These are phyloP conservation scores for Symmetrospora coprosmae DNA, from an alignment of 768 basidiomycete genomes.

Conservation along the genomic window DNA sequence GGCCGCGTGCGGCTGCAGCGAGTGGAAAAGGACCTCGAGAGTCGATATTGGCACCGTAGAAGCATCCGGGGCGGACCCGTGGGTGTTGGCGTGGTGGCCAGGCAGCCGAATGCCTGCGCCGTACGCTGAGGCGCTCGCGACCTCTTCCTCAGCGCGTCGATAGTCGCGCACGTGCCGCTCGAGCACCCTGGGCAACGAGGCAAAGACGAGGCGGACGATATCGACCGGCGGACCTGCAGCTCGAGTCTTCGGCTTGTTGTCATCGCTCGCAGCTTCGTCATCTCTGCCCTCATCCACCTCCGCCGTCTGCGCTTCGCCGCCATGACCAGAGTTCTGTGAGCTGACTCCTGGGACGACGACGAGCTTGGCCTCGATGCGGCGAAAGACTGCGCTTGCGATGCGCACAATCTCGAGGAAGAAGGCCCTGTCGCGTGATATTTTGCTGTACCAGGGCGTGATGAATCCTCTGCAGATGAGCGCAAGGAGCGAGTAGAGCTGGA, in stretches of 20 bases:
- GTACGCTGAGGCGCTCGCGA: too few relatives aligned
- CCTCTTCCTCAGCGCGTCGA: constrained; percentile 51
- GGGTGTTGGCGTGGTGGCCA: too few relatives aligned
- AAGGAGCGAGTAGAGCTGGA: constrained; percentile 26
- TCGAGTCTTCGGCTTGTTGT: background rate
- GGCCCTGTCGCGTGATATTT: constrained; percentile 29
- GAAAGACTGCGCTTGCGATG: constrained; percentile 29
- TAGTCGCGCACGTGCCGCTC: constrained; percentile 67
- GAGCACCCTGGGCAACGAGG: constrained; percentile 52
- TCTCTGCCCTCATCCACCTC: too few relatives aligned
- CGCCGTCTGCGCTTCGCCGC: background rate
- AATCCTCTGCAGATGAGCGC: constrained; percentile 28
- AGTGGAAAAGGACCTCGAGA: constrained; percentile 58
- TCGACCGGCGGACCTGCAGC: too few relatives aligned
- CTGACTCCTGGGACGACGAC: background rate
- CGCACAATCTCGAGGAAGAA: constrained; percentile 27
- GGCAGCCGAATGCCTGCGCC: too few relatives aligned
- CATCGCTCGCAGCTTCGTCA: too few relatives aligned
- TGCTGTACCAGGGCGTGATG: constrained; percentile 28
- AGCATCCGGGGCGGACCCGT: too few relatives aligned
- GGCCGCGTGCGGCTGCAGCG: constrained; percentile 72
- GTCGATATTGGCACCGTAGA: constrained; percentile 41
- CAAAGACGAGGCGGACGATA: constrained; percentile 49
- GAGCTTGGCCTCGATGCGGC: constrained; percentile 28
- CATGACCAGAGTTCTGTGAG: background rate